phyloP scores from a whole-genome alignment of 176 grass and related monocot genomes.

The Oryza longistaminata region DNA sequence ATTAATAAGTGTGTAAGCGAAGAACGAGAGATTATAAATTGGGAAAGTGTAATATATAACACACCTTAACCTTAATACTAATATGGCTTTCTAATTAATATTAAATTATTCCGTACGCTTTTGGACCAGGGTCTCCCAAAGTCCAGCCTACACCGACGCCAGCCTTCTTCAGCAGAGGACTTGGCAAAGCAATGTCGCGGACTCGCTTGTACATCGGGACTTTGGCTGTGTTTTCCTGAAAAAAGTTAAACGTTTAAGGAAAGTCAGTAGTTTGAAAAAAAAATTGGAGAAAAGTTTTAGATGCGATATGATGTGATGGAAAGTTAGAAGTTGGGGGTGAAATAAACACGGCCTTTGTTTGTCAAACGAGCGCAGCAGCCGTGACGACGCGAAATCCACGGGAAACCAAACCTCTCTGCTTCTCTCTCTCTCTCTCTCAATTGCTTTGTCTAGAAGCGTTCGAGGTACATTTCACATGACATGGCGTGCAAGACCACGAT shows the following conservation, averaged over 20 bases:
- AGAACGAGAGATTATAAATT: no score
- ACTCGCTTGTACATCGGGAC: background rate
- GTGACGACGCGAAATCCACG: background rate
- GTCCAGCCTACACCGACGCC: no score
- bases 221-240: no score
- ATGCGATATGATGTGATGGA: no score
- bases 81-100: background rate
- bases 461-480: background rate
- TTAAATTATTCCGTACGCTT: constrained; percentile 14
- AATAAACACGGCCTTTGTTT: background rate
- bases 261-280: no score
- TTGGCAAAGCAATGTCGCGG: background rate
- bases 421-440: no score
- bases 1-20: no score
- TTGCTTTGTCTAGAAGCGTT: background rate
- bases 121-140: background rate
- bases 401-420: background rate
- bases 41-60: no score
- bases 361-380: background rate
- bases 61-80: background rate
- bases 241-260: no score
- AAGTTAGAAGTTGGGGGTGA: no score
- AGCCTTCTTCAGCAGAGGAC: background rate
- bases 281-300: no score
- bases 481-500: background rate